Conservation (phyloP, 2,329 filamentous ascomycete genomes). For the Cladosporium sphaerospermum region DNA sequence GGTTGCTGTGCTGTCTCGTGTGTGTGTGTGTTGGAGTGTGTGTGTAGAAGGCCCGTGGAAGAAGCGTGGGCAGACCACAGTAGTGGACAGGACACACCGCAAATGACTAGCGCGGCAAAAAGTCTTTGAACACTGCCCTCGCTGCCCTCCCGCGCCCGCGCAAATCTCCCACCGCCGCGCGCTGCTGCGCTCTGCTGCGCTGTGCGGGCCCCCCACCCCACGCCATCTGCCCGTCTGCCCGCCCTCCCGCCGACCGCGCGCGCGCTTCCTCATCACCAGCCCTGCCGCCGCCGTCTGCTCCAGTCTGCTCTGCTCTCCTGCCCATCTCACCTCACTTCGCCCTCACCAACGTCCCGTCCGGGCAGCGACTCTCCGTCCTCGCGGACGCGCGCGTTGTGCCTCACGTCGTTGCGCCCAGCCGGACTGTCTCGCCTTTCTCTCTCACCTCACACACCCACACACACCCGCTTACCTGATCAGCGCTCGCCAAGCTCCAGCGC, state of each 20-base stretch:
- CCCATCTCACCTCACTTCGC: slow-evolving; percentile 1
- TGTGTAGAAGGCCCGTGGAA: too few relatives aligned
- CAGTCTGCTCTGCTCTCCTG: neutral
- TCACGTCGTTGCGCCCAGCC: neutral
- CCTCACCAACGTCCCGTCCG: neutral
- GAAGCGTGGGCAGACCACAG: too few relatives aligned
- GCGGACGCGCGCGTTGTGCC: neutral
- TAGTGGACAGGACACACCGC: too few relatives aligned
- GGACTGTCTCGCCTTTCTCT: neutral
- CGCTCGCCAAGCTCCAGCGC: slow-evolving; percentile 1
- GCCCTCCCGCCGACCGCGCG: neutral
- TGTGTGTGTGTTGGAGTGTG: too few relatives aligned
- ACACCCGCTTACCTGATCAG: slow-evolving; percentile 7
- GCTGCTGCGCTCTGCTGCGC: neutral
- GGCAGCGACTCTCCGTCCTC: neutral
- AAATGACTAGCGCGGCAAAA: too few relatives aligned
- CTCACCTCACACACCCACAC: neutral
- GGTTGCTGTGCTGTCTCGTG: too few relatives aligned
- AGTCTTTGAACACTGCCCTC: too few relatives aligned
- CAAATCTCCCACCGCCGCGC: neutral
- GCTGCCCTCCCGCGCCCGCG: too few relatives aligned
- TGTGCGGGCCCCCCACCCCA: neutral
- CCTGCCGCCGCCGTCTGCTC: neutral
- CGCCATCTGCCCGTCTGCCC: neutral
- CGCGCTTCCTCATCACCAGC: slow-evolving; percentile 3